Percentiles rank a stretch among this genome's conserved stretches.
Conservation (phyloP, 1,139 yeast species). For the Entelexis sorbosivorans region DNA sequence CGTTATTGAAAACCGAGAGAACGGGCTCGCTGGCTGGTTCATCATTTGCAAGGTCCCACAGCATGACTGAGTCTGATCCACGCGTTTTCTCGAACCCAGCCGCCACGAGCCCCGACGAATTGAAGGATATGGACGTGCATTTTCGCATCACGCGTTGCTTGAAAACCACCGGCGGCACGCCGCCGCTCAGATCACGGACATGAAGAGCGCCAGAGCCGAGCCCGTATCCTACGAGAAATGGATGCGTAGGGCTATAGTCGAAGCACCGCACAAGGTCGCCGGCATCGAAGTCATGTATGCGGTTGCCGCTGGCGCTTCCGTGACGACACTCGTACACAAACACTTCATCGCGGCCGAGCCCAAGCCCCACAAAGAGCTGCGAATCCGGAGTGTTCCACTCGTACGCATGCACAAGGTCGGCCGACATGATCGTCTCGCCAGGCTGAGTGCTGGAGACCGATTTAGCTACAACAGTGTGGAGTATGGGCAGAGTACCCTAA, state of each 20-base stretch:
- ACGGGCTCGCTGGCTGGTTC: constrained; percentile 43
- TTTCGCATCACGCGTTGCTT: constrained; percentile 60
- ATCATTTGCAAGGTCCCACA: constrained; percentile 57
- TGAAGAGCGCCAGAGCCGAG: constrained; percentile 59
- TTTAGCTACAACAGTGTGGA: background rate
- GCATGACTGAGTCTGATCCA: constrained; percentile 63
- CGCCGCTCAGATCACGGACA: constrained; percentile 43
- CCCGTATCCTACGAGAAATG: constrained; percentile 52
- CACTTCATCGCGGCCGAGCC: constrained; percentile 60
- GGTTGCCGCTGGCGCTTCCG: constrained; percentile 18
- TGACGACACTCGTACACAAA: constrained; percentile 44
- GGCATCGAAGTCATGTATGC: constrained; percentile 39
- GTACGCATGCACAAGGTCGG: constrained; percentile 45
- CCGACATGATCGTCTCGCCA: constrained; percentile 34
- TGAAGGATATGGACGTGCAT: constrained; percentile 66
- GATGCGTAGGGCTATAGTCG: constrained; percentile 46
- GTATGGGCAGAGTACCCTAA: background rate
- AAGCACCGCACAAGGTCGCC: constrained; percentile 64
- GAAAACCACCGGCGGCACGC: constrained; percentile 30
- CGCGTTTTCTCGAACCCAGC: constrained; percentile 73
- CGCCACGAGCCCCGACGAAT: constrained; percentile 53
- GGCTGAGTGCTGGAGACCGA: background rate
- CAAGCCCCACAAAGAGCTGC: constrained; percentile 52
- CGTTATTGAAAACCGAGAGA: constrained; percentile 57
- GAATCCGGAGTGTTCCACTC: constrained; percentile 49